Evolutionary conservation across 805 yeast species (phyloP).

Genomic region (Ogataea saltuana): DNA sequence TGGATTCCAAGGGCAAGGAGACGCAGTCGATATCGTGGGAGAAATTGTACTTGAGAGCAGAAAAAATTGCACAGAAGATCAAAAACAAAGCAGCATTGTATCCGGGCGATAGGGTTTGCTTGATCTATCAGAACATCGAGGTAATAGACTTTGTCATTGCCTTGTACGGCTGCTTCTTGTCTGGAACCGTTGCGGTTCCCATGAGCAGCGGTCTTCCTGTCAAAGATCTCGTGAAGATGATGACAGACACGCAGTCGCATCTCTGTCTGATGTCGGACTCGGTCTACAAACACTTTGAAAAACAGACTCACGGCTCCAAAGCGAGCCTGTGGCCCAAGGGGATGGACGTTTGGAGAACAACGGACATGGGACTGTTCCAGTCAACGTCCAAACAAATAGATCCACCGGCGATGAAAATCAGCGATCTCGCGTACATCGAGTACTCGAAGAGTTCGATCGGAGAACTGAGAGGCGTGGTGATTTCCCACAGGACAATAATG

Average conservation of each 20-base stretch:
- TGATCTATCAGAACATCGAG: slow-evolving; percentile 82
- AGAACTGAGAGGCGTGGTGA: slow-evolving; percentile 87
- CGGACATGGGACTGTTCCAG: slow-evolving; percentile 77
- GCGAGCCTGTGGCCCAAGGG: slow-evolving; percentile 64
- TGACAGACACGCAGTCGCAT: slow-evolving; percentile 73
- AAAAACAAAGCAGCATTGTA: slow-evolving; percentile 70
- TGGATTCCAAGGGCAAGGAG: slow-evolving; percentile 84
- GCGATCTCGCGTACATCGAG: slow-evolving; percentile 91
- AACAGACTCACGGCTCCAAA: slow-evolving; percentile 41
- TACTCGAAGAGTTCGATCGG: slow-evolving; percentile 89
- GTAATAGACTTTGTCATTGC: slow-evolving; percentile 85
- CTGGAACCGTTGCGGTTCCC: slow-evolving; percentile 95
- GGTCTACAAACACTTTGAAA: slow-evolving; percentile 73
- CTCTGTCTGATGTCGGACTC: slow-evolving; percentile 79
- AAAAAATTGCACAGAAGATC: slow-evolving; percentile 83
- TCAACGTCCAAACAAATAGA: slow-evolving; percentile 55
- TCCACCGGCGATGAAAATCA: slow-evolving; percentile 66
- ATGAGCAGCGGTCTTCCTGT: slow-evolving; percentile 72
- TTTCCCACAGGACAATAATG: slow-evolving; percentile 83
- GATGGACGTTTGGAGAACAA: slow-evolving; percentile 76
- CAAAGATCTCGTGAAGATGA: slow-evolving; percentile 68
- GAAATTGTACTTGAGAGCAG: slow-evolving; percentile 76
- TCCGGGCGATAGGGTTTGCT: slow-evolving; percentile 79
- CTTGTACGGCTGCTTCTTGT: slow-evolving; percentile 85
- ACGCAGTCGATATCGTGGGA: slow-evolving; percentile 82